These are phyloP conservation scores for Mycena sp. DNA, from an alignment of 1,284 basidiomycete genomes.

Conservation along the genomic window DNA sequence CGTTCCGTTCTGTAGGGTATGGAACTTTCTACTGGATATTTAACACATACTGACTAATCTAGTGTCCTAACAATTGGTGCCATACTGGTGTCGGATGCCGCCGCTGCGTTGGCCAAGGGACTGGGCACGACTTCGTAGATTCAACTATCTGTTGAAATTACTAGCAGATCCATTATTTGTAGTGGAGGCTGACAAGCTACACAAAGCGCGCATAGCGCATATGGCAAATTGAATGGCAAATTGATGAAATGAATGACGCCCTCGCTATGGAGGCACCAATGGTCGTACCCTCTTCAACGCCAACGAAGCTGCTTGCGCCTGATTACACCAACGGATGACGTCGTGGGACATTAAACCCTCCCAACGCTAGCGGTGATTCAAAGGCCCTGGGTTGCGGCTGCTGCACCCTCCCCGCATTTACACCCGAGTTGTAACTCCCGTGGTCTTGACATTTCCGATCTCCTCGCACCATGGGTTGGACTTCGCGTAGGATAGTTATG, in stretches of 20 bases:
- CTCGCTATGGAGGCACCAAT: conserved; percentile 1
- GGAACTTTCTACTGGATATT: too few relatives aligned
- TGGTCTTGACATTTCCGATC: not conserved
- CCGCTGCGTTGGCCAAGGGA: too few relatives aligned
- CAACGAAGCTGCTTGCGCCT: conserved; percentile 1
- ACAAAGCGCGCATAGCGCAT: too few relatives aligned
- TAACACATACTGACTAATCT: conserved; percentile 13
- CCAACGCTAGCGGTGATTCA: conserved; percentile 15
- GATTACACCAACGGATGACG: conserved; percentile 12
- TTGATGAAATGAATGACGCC: not conserved
- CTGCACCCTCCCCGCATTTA: conserved; percentile 2
- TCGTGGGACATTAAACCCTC: conserved; percentile 16
- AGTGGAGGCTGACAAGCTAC: too few relatives aligned
- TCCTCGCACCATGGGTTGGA: too few relatives aligned
- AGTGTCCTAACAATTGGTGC: conserved; percentile 61
- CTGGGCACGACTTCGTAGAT: too few relatives aligned
- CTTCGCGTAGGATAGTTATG: not conserved
- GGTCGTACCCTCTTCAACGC: conserved; percentile 8
- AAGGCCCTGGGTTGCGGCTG: conserved; percentile 15
- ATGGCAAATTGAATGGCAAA: not conserved
- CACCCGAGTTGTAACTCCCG: not conserved
- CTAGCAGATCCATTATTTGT: too few relatives aligned
- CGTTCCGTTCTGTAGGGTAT: conserved; percentile 33
- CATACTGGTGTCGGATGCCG: conserved; percentile 44
- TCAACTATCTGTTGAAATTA: too few relatives aligned